A percentile compares a stretch with the other conserved stretches of the same genome.
phyloP scores from a whole-genome alignment of 768 basidiomycete species.

The Filobasidium floriforme region DNA sequence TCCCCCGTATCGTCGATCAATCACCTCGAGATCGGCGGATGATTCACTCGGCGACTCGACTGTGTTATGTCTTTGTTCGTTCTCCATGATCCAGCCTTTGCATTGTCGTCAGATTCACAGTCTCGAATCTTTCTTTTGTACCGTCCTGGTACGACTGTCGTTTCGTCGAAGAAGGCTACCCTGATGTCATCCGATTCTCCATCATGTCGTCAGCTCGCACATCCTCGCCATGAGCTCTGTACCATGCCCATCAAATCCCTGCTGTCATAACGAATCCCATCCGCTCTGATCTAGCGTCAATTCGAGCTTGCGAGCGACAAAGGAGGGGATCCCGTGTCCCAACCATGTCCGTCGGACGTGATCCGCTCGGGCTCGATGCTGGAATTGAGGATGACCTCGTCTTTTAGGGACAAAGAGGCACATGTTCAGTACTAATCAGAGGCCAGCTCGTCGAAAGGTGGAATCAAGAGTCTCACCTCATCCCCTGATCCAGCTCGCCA shows the following conservation, averaged over 20 bases:
- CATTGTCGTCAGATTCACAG: background rate
- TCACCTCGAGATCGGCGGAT: too few species aligned
- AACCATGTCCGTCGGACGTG: conserved; percentile 88
- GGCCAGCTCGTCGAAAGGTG: background rate
- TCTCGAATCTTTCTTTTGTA: background rate
- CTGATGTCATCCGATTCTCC: too few species aligned
- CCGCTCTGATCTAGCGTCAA: conserved; percentile 81
- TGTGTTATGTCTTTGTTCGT: too few species aligned
- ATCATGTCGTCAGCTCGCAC: too few species aligned
- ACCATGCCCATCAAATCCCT: background rate
- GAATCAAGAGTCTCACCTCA: conserved; percentile 56
- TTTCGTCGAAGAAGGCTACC: too few species aligned
- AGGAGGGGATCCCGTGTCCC: conserved; percentile 76
- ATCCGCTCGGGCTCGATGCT: conserved; percentile 79
- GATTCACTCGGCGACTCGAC: too few species aligned
- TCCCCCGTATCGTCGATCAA: too few species aligned
- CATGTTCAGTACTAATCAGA: background rate
- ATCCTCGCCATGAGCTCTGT: background rate
- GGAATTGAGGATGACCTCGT: conserved; percentile 77
- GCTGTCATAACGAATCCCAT: conserved; percentile 61
- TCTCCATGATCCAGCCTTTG: background rate
- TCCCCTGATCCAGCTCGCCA: conserved; percentile 83
- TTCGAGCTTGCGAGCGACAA: conserved; percentile 82
- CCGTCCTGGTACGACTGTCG: too few species aligned
- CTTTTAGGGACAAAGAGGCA: conserved; percentile 47